phyloP scores from a whole-genome alignment of 108 stramenopile species.

The Discostella pseudostelligera region DNA sequence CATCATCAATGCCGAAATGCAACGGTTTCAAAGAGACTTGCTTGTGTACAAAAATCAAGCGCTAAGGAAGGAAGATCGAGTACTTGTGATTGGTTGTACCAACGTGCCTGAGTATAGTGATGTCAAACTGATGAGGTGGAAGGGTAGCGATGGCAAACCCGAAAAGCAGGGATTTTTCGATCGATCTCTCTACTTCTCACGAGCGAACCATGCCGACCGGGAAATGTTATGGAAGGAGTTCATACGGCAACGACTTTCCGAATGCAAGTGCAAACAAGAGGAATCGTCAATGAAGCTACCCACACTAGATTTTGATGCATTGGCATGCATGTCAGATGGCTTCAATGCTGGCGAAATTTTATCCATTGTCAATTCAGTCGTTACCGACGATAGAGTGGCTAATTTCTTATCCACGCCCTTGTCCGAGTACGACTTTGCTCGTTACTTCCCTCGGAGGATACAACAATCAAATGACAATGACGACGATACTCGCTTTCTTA shows the following conservation, averaged over 20 bases:
- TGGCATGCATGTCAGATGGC: conserved; percentile 72
- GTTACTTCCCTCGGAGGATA: conserved; percentile 14
- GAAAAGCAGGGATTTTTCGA: conserved; percentile 76
- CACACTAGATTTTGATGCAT: conserved; percentile 55
- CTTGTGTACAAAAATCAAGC: conserved; percentile 77
- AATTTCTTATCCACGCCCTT: conserved; percentile 43
- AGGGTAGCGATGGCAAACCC: conserved; percentile 46
- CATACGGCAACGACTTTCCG: conserved; percentile 37
- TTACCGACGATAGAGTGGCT: conserved; percentile 57
- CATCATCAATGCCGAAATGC: conserved; percentile 37
- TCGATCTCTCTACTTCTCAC: conserved; percentile 68
- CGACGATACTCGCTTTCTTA: conserved; percentile 40
- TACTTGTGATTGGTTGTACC: conserved; percentile 72
- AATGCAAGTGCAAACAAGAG: neutral
- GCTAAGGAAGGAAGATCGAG: conserved; percentile 66
- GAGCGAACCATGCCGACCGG: conserved; percentile 67
- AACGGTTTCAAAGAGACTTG: conserved; percentile 74
- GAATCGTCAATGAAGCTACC: conserved; percentile 1
- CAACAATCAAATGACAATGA: neutral
- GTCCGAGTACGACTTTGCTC: conserved; percentile 50
- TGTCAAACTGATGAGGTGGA: conserved; percentile 57
- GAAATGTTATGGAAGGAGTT: conserved; percentile 62
- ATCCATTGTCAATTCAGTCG: conserved; percentile 38
- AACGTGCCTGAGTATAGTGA: conserved; percentile 63
- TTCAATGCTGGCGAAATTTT: conserved; percentile 68